Evolutionary conservation across 2,329 filamentous ascomycete genomes (phyloP), one percentile per base, ranked within the genome.

Genomic region (Xylariaceae sp.): DNA sequence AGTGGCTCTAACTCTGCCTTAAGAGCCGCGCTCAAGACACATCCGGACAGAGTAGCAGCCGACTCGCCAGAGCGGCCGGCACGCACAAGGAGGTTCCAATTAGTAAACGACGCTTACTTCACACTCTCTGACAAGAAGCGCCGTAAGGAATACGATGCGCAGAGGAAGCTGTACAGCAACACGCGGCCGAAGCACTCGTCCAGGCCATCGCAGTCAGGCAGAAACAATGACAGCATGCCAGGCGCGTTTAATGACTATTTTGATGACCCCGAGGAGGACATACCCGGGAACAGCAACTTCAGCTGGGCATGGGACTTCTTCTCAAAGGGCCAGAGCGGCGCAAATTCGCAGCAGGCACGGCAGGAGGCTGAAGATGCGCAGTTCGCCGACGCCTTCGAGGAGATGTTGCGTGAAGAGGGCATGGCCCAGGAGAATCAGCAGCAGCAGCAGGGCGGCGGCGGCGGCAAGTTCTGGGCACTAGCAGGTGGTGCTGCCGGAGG

Each of bases 31-130:
- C 80, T 97, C 51, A 96, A 94, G 76, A 92, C 90, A 64, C 93
- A 97, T 73, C 93, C 93, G 1, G 94, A 99, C 73, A 89, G 94
- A 61, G 91, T 99, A 47, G 82, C 92, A 34, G 77, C 83, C 65
- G 86, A 92, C 75, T 93, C 91, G 4, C 90, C 92, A 44, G 92
- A 97, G 67, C 90, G 93, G 64, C 75, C 85, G 18, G 75, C 83
- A 10, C 89, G 92, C 69, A 99, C 94, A 4, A 89, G 89, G 70
- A 88, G 88, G 72, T 96, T 96, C 78, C 92, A 96, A 74, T 84
- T 89, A 65, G 89, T 96, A 69, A 96, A 95, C 77, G 92, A 96
- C 71, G 91, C 92, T 63, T 96, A 96, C 80, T 96, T 90, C 74
- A 92, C 90, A 0, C 86, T 97, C 34, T 96, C 90, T 0, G 92